Base-by-base conservation (phyloP, 164 flowering plant genomes). In the Nymphaea thermarum region DNA sequence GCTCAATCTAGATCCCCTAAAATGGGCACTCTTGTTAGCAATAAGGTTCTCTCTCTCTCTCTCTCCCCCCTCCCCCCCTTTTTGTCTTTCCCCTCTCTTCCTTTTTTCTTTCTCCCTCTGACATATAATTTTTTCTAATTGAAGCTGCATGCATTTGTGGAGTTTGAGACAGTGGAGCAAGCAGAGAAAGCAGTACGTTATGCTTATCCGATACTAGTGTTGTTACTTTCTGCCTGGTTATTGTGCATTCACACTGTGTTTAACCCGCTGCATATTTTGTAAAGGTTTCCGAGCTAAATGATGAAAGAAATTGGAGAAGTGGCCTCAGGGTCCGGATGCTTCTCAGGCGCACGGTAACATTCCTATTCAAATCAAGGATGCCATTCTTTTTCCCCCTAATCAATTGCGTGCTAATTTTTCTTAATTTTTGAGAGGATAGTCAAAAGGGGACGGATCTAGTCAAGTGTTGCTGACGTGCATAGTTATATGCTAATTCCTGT, bases 121-220 rank as follows among this genome's bases (percentile, higher is more conserved):
- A 44, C 44, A 47, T 6, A 62, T 6, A 62, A 25, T 65, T 67
- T 66, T 6, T 72, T 68, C 73, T 59, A 8, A 69, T 4, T 84
- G 75, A 67, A 94, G 99, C 77, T 90, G 85, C 97, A 94, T 77
- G 96, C 96, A 16, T 94, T 91, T 83, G 99, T 94, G 84, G 99
- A 91, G 70, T 94, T 89, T 78, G 95, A 87, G 68, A 76, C 88
- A 3, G 79, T 81, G 76, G 99, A 90, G 71, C 80, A 83, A 44
- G 96, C 99, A 47, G 97, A 94, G 84, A 91, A 91, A 80, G 99
- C 99, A 44, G 99, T 94, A 75, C 79, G 96, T 76, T 16, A 15
- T 64, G n/a, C 59, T 16, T 62, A 15, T 8, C 57, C 7, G 8
- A 60, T 43, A 51, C 10, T 59, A 25, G 44, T 12, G 16, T 66